phyloP scores from a whole-genome alignment of 2,329 filamentous ascomycete species.

The Colletotrichum sojae region DNA sequence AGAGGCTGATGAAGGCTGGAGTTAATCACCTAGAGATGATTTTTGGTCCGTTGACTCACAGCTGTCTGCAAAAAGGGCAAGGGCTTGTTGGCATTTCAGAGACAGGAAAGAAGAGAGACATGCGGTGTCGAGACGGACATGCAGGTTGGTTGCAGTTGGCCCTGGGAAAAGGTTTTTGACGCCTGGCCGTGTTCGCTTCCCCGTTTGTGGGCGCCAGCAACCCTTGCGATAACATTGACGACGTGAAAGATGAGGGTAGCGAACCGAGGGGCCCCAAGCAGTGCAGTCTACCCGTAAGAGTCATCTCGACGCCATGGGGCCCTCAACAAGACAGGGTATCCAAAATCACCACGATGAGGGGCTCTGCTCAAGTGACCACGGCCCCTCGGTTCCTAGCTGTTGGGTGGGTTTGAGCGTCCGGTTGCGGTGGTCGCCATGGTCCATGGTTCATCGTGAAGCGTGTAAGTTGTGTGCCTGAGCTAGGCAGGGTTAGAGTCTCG shows the following conservation, averaged over 20 bases:
- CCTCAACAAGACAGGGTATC: neutral
- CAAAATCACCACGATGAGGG: neutral
- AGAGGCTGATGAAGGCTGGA: slow-evolving; percentile 44
- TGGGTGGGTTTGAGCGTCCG: slow-evolving; percentile 12
- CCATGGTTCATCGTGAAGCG: slow-evolving; percentile 13
- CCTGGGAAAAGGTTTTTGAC: neutral
- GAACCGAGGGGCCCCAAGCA: neutral
- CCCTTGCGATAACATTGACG: neutral
- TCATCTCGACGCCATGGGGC: neutral
- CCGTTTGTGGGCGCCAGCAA: slow-evolving; percentile 2
- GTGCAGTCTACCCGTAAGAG: neutral
- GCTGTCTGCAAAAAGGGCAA: slow-evolving; percentile 12
- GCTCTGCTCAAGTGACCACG: neutral
- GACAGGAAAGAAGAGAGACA: slow-evolving; percentile 6
- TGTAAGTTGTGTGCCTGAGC: slow-evolving; percentile 17
- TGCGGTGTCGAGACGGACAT: slow-evolving; percentile 15
- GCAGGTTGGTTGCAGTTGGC: slow-evolving; percentile 4
- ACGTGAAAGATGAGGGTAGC: neutral
- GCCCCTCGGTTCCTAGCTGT: neutral
- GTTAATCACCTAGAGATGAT: neutral
- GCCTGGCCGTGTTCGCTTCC: neutral
- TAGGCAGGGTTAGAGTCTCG: slow-evolving; percentile 19
- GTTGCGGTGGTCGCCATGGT: slow-evolving; percentile 13
- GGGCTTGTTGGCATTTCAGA: slow-evolving; percentile 8
- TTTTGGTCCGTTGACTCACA: slow-evolving; percentile 27